Evolutionary conservation across 1,139 yeast genomes (phyloP).

Genomic region (Scheffersomyces lignicola): DNA sequence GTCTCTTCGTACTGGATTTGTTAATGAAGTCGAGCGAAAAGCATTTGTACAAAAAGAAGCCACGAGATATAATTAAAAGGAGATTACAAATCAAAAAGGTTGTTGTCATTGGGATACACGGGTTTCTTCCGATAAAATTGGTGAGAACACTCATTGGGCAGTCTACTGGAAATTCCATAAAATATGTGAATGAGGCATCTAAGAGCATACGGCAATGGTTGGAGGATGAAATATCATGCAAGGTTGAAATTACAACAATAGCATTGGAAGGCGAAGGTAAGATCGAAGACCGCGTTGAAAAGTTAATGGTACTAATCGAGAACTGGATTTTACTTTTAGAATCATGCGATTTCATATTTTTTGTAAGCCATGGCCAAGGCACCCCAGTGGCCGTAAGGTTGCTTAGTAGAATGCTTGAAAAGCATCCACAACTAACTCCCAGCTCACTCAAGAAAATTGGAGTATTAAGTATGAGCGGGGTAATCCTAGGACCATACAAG

Average conservation of each 20-base stretch:
- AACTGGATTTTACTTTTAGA: conserved; percentile 43
- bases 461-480: conserved; percentile 47
- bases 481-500: conserved; percentile 42
- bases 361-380: conserved; percentile 48
- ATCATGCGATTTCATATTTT: conserved; percentile 41
- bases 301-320: conserved; percentile 33
- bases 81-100: conserved; percentile 27
- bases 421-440: conserved; percentile 13
- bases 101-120: conserved; percentile 50
- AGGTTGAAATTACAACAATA: conserved; percentile 41
- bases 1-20: conserved; percentile 37
- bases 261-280: conserved; percentile 56
- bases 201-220: conserved; percentile 44
- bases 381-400: conserved; percentile 46
- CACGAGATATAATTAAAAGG: conserved; percentile 17
- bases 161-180: conserved; percentile 43
- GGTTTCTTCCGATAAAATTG: conserved; percentile 53
- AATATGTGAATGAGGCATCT: conserved; percentile 35
- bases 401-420: conserved; percentile 30
- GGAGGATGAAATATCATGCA: conserved; percentile 21
- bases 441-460: conserved; percentile 30
- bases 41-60: conserved; percentile 32
- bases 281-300: conserved; percentile 40
- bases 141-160: conserved; percentile 48
- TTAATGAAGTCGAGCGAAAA: conserved; percentile 29